Evolutionary conservation across 139 green algal species (phyloP).

Genomic region (Coccomyxa sp.): DNA sequence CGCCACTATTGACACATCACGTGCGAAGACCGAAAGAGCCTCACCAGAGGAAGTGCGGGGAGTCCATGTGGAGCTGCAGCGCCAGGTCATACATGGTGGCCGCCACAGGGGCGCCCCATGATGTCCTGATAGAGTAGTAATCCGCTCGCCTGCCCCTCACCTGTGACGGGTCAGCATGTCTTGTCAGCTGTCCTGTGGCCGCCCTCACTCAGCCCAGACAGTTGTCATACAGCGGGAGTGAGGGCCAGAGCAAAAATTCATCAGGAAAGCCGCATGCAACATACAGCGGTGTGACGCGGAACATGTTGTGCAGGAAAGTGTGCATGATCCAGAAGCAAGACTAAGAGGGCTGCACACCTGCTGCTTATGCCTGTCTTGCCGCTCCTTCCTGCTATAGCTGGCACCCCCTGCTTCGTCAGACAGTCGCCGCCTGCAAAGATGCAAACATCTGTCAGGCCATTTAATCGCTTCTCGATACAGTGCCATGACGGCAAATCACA

Average conservation of each 20-base stretch:
- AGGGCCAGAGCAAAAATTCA: background rate
- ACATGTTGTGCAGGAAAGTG: background rate
- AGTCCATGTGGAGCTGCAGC: constrained; percentile 51
- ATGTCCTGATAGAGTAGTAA: constrained; percentile 53
- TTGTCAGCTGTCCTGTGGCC: background rate
- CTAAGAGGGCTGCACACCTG: background rate
- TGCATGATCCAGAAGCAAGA: background rate
- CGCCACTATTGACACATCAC: background rate
- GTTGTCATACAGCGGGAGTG: background rate
- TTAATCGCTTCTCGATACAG: background rate
- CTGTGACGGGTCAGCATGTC: background rate
- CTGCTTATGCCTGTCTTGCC: too few relatives aligned
- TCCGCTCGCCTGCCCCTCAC: constrained; percentile 18
- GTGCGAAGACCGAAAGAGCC: background rate
- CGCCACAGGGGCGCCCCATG: constrained; percentile 68
- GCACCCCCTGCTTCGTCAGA: too few relatives aligned
- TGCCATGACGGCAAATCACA: background rate
- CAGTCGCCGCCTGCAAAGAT: background rate
- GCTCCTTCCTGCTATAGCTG: background rate
- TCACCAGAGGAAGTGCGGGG: constrained; percentile 66
- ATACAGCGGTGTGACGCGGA: background rate
- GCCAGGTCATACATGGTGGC: constrained; percentile 67
- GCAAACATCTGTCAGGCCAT: background rate
- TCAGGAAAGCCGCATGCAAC: background rate
- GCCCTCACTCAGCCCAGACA: background rate